A percentile compares a stretch with the other conserved stretches of the same genome.
These are phyloP conservation scores for Solanum clarkiae DNA, from an alignment of 257 asterid species.

Conservation along the genomic window DNA sequence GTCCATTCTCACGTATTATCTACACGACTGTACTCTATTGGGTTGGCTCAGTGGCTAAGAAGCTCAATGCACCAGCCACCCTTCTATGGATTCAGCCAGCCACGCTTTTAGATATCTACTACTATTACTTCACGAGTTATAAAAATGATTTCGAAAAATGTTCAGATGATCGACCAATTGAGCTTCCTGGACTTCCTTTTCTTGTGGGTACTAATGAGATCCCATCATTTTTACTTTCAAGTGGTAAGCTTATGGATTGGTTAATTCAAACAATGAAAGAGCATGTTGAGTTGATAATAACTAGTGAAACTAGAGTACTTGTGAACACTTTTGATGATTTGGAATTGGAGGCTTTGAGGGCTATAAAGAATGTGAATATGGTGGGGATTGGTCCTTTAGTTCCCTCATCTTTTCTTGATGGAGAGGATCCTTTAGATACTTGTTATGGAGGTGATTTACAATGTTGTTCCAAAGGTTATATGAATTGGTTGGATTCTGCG, in stretches of 20 bases:
- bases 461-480: not conserved
- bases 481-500: conserved; percentile 13
- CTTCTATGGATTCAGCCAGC: conserved; percentile 33
- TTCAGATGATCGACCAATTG: not conserved
- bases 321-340: conserved; percentile 31
- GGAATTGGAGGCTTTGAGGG: conserved; percentile 21
- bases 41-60: conserved; percentile 14
- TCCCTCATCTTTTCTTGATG: conserved; percentile 34
- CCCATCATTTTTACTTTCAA: conserved; percentile 13
- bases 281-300: conserved; percentile 11
- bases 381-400: conserved; percentile 39
- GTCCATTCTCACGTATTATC: conserved; percentile 6
- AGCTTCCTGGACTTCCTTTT: conserved; percentile 18
- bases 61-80: conserved; percentile 7
- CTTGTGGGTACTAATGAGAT: not conserved
- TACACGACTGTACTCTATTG: conserved; percentile 15
- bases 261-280: conserved; percentile 1
- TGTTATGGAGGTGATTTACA: conserved; percentile 23
- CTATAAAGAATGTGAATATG: conserved; percentile 9
- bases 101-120: conserved; percentile 9
- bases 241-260: not conserved
- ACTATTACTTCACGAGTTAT: not conserved
- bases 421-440: conserved; percentile 16
- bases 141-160: not conserved
- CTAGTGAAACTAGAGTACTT: conserved; percentile 3